Base-by-base conservation (phyloP, 2,329 filamentous ascomycete species). In the Colletotrichum incanum region DNA sequence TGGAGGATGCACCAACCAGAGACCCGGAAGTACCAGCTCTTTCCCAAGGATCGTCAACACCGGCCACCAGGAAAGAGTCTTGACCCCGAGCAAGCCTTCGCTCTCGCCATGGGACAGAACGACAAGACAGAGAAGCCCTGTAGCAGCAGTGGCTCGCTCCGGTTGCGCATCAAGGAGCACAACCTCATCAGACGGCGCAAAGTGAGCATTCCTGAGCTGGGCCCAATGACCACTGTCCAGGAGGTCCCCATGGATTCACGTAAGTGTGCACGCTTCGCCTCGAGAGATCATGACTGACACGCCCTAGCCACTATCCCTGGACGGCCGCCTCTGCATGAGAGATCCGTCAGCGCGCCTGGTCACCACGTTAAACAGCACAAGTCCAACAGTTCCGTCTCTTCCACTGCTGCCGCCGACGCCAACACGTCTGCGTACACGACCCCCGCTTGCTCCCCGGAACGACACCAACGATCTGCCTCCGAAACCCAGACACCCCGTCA, bases 161-260 rank as follows among this genome's bases (percentile, higher is more conserved):
- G 87, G 71, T 82, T 88, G 71, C 86, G 88, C 67, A 84, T 89
- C 77, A 91, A 89, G 78, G 88, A 91, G 75, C 86, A 88, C 77
- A 88, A 85, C 74, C 81, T 90, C 69, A 85, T 82, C 61, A 84
- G 90, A 73, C 86, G 91, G 76, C 87, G 90, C 74, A 93, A 93
- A 78, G 83, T 89, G 75, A 92, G 88, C 80, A 87, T 91, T 18
- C 88, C 90, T 12, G 91, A 93, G 73, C 80, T 92, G 60, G 91
- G 89, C 2, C 90, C 89, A 43, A 91, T 92, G 90, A 92, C 90
- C 6, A 92, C 91, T 1, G 91, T 93, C 18, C 90, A 92, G 74
- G 91, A 93, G 77, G 81, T 87, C 60, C 80, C 89, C 63, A 92
- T 93, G 90, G 91, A 93, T 81, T 93, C 91, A 76, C 91, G 91